These are phyloP conservation scores for Teunomyces lycoperdinae DNA, from an alignment of 805 yeast genomes.

Conservation along the genomic window DNA sequence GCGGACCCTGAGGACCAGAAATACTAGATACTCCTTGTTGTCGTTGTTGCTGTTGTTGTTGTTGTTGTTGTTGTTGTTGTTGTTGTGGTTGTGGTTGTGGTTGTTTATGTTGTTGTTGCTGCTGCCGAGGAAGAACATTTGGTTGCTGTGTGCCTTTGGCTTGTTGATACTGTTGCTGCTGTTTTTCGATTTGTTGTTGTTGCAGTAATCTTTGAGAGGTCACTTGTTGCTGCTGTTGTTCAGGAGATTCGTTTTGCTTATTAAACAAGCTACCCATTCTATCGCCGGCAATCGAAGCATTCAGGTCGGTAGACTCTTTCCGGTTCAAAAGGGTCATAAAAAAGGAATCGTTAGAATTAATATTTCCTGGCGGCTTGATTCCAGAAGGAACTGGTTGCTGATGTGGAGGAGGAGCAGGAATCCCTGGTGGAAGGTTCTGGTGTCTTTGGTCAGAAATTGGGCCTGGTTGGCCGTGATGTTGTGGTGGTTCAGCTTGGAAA, in stretches of 20 bases:
- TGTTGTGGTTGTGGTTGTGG: slow-evolving; percentile 8
- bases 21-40: slow-evolving; percentile 2
- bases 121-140: background rate
- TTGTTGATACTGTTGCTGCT: slow-evolving; percentile 3
- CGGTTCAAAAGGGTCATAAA: slow-evolving; percentile 46
- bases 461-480: background rate
- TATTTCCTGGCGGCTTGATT: background rate
- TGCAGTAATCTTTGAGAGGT: slow-evolving; percentile 5
- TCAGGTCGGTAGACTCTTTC: slow-evolving; percentile 12
- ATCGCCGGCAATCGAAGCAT: background rate
- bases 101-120: slow-evolving; percentile 10
- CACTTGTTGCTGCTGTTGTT: slow-evolving; percentile 10
- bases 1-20: background rate
- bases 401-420: background rate
- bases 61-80: slow-evolving; percentile 10
- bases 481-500: slow-evolving; percentile 3
- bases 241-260: background rate
- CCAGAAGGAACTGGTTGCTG: background rate
- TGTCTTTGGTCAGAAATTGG: background rate
- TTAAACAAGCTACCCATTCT: slow-evolving; percentile 1
- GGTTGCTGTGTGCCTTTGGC: slow-evolving; percentile 1
- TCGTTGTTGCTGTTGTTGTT: slow-evolving; percentile 9
- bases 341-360: slow-evolving; percentile 39
- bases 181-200: slow-evolving; percentile 12
- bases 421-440: background rate